A percentile compares a stretch with the other conserved stretches of the same genome.
phyloP scores from a whole-genome alignment of 768 basidiomycete species.

The Tricholoma terreum region DNA sequence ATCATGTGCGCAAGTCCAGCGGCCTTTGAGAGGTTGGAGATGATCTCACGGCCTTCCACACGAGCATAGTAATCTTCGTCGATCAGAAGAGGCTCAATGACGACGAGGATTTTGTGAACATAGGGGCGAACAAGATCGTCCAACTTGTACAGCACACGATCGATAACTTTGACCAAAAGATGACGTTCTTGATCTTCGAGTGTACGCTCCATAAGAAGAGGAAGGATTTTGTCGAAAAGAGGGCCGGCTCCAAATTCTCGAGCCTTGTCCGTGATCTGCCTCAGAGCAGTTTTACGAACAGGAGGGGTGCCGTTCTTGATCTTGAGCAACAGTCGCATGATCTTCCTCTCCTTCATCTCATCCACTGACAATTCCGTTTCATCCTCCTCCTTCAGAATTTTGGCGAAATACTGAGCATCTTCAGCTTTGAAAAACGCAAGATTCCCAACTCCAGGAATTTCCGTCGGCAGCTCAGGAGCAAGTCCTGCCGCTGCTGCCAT shows the following conservation, averaged over 20 bases:
- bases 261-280: conserved; percentile 99
- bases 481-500: conserved; percentile 88
- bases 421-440: conserved; percentile 98
- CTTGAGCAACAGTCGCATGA: conserved; percentile 95
- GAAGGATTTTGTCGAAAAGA: conserved; percentile 97
- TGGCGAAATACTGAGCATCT: conserved; percentile 97
- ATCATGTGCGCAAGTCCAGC: conserved; percentile 99
- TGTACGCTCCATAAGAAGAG: conserved; percentile 95
- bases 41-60: conserved; percentile 98
- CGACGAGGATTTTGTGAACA: conserved; percentile 98
- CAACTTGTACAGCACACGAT: conserved; percentile 96
- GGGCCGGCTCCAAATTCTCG: conserved; percentile 98
- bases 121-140: conserved; percentile 99
- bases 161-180: conserved; percentile 97
- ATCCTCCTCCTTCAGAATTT: conserved; percentile 93
- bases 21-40: conserved; percentile 97
- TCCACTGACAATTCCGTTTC: conserved; percentile 91
- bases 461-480: conserved; percentile 90
- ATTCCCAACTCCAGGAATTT: conserved; percentile 96
- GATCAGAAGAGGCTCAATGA: conserved; percentile 97
- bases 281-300: conserved; percentile 93
- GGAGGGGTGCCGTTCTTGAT: conserved; percentile 99
- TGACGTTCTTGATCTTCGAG: conserved; percentile 99
- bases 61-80: conserved; percentile 97
- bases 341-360: conserved; percentile 99